Evolutionary conservation across 495 filamentous ascomycete species (phyloP).

Genomic region (Aspergillus campestris): DNA sequence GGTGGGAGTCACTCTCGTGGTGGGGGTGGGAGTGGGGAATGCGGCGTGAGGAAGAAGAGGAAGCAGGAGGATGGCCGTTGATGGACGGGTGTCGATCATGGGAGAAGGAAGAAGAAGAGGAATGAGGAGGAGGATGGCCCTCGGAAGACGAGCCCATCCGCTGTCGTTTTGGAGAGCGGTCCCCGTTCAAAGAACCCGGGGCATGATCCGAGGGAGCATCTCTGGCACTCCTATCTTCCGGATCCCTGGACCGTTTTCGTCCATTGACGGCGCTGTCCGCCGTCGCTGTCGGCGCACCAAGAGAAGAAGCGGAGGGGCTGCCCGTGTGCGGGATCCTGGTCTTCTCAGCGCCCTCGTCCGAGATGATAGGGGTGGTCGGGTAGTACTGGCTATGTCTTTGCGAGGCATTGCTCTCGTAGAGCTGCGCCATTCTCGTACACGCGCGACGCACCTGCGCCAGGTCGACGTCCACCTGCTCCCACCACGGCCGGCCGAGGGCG

Average conservation of each 20-base stretch:
- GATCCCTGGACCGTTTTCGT: conserved; percentile 38
- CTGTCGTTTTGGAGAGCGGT: conserved; percentile 34
- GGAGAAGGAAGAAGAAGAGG: conserved; percentile 2
- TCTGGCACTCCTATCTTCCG: conserved; percentile 18
- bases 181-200: conserved; percentile 17
- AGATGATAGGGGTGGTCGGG: conserved; percentile 26
- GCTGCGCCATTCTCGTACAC: conserved; percentile 60
- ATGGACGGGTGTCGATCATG: conserved; percentile 4
- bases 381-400: conserved; percentile 37
- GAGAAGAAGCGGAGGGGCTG: conserved; percentile 12
- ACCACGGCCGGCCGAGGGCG: conserved; percentile 71
- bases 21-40: conserved; percentile 10
- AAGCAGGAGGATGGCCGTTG: conserved; percentile 12
- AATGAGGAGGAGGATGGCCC: conserved; percentile 1
- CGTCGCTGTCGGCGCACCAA: conserved; percentile 12
- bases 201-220: conserved; percentile 2
- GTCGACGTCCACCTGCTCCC: conserved; percentile 60
- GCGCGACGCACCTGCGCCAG: conserved; percentile 55
- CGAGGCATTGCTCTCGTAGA: conserved; percentile 63
- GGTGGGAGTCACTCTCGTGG: conserved; percentile 9
- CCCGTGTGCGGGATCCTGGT: conserved; percentile 22
- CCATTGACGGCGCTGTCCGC: conserved; percentile 16
- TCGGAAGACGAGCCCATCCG: conserved; percentile 23
- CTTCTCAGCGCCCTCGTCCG: conserved; percentile 22
- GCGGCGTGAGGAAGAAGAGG: conserved; percentile 4